phyloP scores from a whole-genome alignment of 2,329 filamentous ascomycete species.

The Coniella vitis region DNA sequence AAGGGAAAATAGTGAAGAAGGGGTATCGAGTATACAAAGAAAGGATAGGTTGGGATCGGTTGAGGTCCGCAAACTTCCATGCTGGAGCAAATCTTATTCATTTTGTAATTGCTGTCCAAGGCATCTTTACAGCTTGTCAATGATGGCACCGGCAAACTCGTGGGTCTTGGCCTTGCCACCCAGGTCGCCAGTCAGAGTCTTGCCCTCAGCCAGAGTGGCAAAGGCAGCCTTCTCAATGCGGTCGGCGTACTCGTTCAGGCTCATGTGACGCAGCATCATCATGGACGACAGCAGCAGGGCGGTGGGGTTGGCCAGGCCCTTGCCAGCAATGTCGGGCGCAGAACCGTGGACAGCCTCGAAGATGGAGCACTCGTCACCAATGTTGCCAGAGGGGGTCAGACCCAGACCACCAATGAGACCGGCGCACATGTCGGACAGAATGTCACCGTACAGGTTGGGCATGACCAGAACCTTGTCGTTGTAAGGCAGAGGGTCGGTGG shows the following conservation, averaged over 20 bases:
- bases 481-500: constrained; percentile 91
- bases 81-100: too few species aligned
- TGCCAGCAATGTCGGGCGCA: constrained; percentile 91
- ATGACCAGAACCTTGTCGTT: constrained; percentile 98
- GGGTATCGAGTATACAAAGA: too few species aligned
- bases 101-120: too few species aligned
- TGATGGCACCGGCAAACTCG: constrained; percentile 92
- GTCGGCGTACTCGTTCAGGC: constrained; percentile 72
- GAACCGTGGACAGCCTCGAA: constrained; percentile 99
- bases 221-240: constrained; percentile 95
- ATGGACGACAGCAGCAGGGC: constrained; percentile 91
- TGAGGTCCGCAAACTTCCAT: too few species aligned
- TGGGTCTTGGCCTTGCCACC: constrained; percentile 93
- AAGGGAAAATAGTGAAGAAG: too few species aligned
- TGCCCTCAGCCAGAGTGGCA: constrained; percentile 90
- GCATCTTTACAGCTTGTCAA: constrained; percentile 52
- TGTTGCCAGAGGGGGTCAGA: constrained; percentile 96
- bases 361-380: constrained; percentile 98
- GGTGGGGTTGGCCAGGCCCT: constrained; percentile 94
- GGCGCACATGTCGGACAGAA: constrained; percentile 98
- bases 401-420: constrained; percentile 96
- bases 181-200: constrained; percentile 90
- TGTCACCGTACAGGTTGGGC: constrained; percentile 99
- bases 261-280: constrained; percentile 99
- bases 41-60: too few species aligned